These are phyloP conservation scores for Neurospora discreta DNA, from an alignment of 495 filamentous ascomycete genomes.

Conservation along the genomic window DNA sequence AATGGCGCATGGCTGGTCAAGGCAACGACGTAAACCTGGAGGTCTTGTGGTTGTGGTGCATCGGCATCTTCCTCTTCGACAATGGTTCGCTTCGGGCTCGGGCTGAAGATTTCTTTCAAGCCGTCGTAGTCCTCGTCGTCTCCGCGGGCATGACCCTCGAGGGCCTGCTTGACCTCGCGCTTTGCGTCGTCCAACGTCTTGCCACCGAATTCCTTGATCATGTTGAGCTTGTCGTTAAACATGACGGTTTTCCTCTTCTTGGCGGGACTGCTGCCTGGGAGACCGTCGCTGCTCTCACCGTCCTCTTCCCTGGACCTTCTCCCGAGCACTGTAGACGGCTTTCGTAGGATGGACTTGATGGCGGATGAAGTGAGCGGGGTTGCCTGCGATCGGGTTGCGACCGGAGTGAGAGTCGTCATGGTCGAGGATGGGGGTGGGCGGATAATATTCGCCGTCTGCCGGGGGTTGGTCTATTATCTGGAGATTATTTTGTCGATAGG, in stretches of 20 bases:
- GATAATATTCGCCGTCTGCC: background rate
- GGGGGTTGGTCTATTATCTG: background rate
- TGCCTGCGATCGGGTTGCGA: slow-evolving; percentile 12
- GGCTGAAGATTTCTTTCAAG: slow-evolving; percentile 56
- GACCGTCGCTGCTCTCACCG: slow-evolving; percentile 29
- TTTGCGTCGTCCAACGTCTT: slow-evolving; percentile 44
- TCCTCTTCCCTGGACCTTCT: slow-evolving; percentile 28
- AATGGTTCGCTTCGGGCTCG: slow-evolving; percentile 30
- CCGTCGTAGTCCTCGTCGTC: slow-evolving; percentile 63
- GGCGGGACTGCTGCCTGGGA: slow-evolving; percentile 38
- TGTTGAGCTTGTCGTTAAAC: slow-evolving; percentile 62
- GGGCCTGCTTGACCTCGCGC: slow-evolving; percentile 62
- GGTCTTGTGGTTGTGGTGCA: slow-evolving; percentile 29
- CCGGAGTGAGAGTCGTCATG: slow-evolving; percentile 22
- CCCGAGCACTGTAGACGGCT: slow-evolving; percentile 24
- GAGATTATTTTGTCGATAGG: background rate
- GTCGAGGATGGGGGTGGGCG: background rate
- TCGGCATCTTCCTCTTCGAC: slow-evolving; percentile 1
- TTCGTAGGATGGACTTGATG: slow-evolving; percentile 37
- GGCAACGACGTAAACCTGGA: slow-evolving; percentile 66
- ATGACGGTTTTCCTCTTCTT: slow-evolving; percentile 51
- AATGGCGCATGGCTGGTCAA: slow-evolving; percentile 61
- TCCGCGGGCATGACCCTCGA: slow-evolving; percentile 54
- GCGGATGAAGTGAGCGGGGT: slow-evolving; percentile 12
- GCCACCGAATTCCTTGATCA: slow-evolving; percentile 41